Evolutionary conservation across 2,329 filamentous ascomycete genomes (phyloP).

Genomic region (Pseudogymnoascus sp.): DNA sequence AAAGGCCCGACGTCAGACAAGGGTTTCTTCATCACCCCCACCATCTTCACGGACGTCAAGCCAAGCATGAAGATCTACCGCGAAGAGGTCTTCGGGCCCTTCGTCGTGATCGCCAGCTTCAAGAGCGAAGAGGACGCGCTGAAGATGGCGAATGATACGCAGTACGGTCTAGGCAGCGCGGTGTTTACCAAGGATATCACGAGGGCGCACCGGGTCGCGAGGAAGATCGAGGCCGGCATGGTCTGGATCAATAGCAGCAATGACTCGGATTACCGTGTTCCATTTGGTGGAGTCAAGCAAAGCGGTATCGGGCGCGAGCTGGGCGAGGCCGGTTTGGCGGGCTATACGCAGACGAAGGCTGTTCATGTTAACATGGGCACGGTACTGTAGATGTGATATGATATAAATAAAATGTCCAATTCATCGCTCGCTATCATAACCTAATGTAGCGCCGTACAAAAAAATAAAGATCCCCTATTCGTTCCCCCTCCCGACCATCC

Average conservation of each 20-base stretch:
- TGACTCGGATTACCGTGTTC: constrained; percentile 56
- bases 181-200: constrained; percentile 61
- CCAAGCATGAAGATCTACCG: constrained; percentile 67
- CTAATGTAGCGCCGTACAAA: neutral
- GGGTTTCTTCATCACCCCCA: constrained; percentile 65
- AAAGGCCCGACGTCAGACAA: constrained; percentile 49
- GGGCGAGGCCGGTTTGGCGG: constrained; percentile 56
- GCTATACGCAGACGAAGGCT: constrained; percentile 63
- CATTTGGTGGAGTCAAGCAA: constrained; percentile 71
- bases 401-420: constrained; percentile 23
- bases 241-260: constrained; percentile 47
- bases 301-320: constrained; percentile 67
- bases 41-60: constrained; percentile 62
- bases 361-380: constrained; percentile 29
- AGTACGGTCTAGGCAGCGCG: constrained; percentile 60
- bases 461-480: neutral
- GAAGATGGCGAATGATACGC: constrained; percentile 52
- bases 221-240: constrained; percentile 50
- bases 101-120: constrained; percentile 64
- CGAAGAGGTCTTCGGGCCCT: constrained; percentile 68
- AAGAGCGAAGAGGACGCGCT: constrained; percentile 59
- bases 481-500: neutral
- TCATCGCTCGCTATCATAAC: neutral
- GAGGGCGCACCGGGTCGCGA: constrained; percentile 58
- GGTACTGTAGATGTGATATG: neutral